Percentiles rank a stretch among this genome's conserved stretches.
Evolutionary conservation across 495 filamentous ascomycete genomes (phyloP).

Genomic region (Polyplosphaeria fusca): DNA sequence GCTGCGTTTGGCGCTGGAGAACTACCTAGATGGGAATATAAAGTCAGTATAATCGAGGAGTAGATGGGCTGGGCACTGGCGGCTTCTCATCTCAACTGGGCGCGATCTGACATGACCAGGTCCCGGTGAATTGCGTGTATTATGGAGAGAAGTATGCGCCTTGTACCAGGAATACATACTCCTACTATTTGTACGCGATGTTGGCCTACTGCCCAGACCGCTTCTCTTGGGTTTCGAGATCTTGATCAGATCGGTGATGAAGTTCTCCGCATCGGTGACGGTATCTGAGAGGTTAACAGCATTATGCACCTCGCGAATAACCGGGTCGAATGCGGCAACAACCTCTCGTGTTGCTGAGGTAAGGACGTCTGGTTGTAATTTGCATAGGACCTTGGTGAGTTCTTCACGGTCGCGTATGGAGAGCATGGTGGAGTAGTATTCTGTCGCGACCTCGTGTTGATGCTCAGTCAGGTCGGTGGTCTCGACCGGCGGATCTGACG

Average conservation of each 20-base stretch:
- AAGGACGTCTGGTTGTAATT: slow-evolving; percentile 56
- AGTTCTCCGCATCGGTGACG: slow-evolving; percentile 54
- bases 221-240: slow-evolving; percentile 38
- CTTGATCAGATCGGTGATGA: slow-evolving; percentile 60
- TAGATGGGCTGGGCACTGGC: too few relatives aligned
- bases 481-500: slow-evolving; percentile 32
- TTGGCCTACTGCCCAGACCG: slow-evolving; percentile 8
- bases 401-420: slow-evolving; percentile 61
- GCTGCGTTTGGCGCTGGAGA: slow-evolving; percentile 3
- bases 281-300: slow-evolving; percentile 61
- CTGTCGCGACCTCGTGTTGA: slow-evolving; percentile 54
- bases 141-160: too few relatives aligned
- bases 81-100: too few relatives aligned
- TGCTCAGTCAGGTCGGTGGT: slow-evolving; percentile 43
- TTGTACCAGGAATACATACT: too few relatives aligned
- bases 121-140: too few relatives aligned
- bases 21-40: too few relatives aligned
- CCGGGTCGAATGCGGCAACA: slow-evolving; percentile 60
- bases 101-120: too few relatives aligned
- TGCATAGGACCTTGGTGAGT: slow-evolving; percentile 56
- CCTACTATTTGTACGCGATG: slow-evolving; percentile 3
- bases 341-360: slow-evolving; percentile 56
- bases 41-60: too few relatives aligned
- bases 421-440: slow-evolving; percentile 58
- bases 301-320: slow-evolving; percentile 62